Conservation (phyloP, 345 rosid species). For the Psidium guajava region DNA sequence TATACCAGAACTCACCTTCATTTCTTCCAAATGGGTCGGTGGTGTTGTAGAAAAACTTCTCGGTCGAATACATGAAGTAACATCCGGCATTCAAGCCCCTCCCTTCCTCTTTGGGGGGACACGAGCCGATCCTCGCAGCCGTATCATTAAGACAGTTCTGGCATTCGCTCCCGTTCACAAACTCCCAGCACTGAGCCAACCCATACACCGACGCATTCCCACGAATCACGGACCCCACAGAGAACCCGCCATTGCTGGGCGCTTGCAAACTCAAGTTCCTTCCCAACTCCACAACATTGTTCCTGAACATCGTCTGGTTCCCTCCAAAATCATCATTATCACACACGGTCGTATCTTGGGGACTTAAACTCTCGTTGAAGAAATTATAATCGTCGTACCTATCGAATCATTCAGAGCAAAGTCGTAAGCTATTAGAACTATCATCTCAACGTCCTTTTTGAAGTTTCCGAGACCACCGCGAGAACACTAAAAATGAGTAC, state of each 20-base stretch:
- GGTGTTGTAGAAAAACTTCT: constrained; percentile 47
- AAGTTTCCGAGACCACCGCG: neutral
- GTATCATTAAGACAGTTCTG: constrained; percentile 32
- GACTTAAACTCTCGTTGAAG: constrained; percentile 41
- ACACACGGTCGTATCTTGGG: constrained; percentile 31
- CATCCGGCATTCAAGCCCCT: constrained; percentile 51
- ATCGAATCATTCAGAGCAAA: neutral
- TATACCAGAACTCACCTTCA: constrained; percentile 18
- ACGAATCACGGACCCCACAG: constrained; percentile 38
- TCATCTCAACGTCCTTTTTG: neutral
- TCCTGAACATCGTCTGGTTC: constrained; percentile 35
- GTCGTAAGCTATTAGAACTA: neutral
- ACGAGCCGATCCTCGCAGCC: constrained; percentile 10
- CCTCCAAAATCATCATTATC: constrained; percentile 29
- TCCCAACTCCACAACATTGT: constrained; percentile 33
- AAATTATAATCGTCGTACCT: constrained; percentile 74
- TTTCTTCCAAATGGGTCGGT: constrained; percentile 17
- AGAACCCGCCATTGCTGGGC: constrained; percentile 32
- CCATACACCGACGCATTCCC: constrained; percentile 57
- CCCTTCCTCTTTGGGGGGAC: constrained; percentile 31
- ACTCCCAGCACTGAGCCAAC: constrained; percentile 77
- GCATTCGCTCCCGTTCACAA: constrained; percentile 22
- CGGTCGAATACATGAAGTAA: constrained; percentile 60
- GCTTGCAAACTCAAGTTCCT: constrained; percentile 46
- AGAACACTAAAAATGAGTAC: neutral